Evolutionary conservation across 495 filamentous ascomycete genomes (phyloP), one percentile per base, ranked within the genome.

Genomic region (Podospora fimiseda): DNA sequence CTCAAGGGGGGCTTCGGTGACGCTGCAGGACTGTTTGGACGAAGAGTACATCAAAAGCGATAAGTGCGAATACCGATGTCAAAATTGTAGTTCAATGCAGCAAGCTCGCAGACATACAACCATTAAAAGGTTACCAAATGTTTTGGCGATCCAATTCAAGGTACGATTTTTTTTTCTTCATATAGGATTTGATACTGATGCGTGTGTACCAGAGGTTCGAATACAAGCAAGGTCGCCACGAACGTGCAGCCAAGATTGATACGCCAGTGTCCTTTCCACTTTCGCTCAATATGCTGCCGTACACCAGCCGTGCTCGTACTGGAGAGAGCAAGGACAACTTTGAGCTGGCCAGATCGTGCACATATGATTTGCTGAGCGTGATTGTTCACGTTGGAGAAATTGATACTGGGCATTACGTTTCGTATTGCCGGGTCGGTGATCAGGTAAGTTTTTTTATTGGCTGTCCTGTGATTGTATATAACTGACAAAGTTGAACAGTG

Each of bases 71-170:
- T 95, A 95, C 62, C 83, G 82, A 40, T 96, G 91, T 72, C 75
- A 80, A 48, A 83, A 79, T 19, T 96, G 91, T 65, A 75, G 77
- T 45, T 82, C 80, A 18, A 79, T 76, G 9, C 80, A 88, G 63
- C 81, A 85, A 52, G 88, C 88, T 2, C 86, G 81, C 19, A 89
- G 93, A 66, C 86, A 90, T 56, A 75, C 93, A 23, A 83, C 80
- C 43, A 86, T 96, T 49, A 85, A 85, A 62, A 80, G 80, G 53
- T 72, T 95, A 33, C 89, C 90, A 0, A 88, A 88, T 20, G 88
- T 95, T 19, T 70, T 95, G n/a, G 86, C 87, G 50, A 90, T 96
- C 65, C 90, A 95, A 59, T 74, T 96, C 23, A 95, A 96, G 81
- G 89, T 90, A 69, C 38, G 70, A 48, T 11, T 24, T 7, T 11